phyloP scores from a whole-genome alignment of 2,329 filamentous ascomycete genomes.

The Penicillium glabrum region DNA sequence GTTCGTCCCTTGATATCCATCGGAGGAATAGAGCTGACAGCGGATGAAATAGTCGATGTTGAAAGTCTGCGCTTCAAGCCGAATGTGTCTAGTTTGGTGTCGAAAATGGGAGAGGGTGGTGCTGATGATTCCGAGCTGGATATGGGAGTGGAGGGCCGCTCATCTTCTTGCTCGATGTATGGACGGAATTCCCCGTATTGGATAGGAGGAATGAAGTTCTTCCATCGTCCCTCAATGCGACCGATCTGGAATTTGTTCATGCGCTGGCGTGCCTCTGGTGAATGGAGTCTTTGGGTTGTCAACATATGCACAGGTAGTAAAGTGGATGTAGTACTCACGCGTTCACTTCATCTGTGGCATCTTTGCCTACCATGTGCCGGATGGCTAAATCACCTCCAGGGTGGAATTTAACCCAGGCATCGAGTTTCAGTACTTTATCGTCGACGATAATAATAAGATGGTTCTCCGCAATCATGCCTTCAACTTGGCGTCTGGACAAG shows the following conservation, averaged over 20 bases:
- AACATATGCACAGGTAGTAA: neutral
- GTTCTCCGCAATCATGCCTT: slow-evolving; percentile 78
- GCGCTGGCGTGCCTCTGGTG: slow-evolving; percentile 65
- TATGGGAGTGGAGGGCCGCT: slow-evolving; percentile 24
- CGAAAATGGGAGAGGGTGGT: slow-evolving; percentile 56
- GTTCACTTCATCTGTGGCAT: slow-evolving; percentile 90
- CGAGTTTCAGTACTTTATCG: slow-evolving; percentile 75
- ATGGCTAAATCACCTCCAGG: slow-evolving; percentile 89
- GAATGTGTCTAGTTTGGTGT: slow-evolving; percentile 40
- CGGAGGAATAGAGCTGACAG: slow-evolving; percentile 16
- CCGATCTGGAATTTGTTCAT: slow-evolving; percentile 84
- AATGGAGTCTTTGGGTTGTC: slow-evolving; percentile 68
- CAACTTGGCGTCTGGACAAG: slow-evolving; percentile 53
- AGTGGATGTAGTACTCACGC: slow-evolving; percentile 57
- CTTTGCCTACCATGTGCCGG: slow-evolving; percentile 83
- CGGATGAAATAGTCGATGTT: slow-evolving; percentile 23
- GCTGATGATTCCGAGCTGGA: slow-evolving; percentile 55
- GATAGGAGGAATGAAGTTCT: slow-evolving; percentile 83
- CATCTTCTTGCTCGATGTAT: slow-evolving; percentile 43
- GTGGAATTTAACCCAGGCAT: slow-evolving; percentile 84
- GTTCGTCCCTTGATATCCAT: slow-evolving; percentile 34
- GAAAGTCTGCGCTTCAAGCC: slow-evolving; percentile 35
- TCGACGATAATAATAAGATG: slow-evolving; percentile 76
- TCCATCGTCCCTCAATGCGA: slow-evolving; percentile 73
- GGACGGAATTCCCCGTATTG: slow-evolving; percentile 75